Evolutionary conservation across 202 grass and related monocot species (phyloP), one percentile per base, ranked within the genome.

Genomic region (Cymbopogon flexuosus): DNA sequence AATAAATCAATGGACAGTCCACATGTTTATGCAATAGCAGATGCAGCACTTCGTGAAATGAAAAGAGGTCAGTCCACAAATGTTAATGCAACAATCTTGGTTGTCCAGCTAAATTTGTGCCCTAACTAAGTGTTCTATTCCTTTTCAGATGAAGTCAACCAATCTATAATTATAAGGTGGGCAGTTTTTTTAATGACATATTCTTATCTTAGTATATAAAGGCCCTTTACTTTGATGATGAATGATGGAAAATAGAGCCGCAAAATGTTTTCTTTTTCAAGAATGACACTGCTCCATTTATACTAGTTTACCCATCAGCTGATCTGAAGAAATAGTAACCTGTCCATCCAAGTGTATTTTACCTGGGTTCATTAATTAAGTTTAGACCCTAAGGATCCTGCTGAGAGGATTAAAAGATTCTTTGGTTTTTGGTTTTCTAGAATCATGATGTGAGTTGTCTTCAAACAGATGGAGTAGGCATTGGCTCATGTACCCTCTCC

Each of bases 81-180:
- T 68, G 47, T 68, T 75, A 65, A 84, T 88, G 51, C 79, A 86
- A 71, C 10, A 73, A 72, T 69, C 59, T 80, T 86, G 27, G 35
- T 66, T 85, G 63, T 71, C 66, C 22, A 24, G 72, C 62, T 76
- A 62, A 52, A 80, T 87, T 60, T 63, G 64, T 63, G 31, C 22
- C 22, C 64, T 88, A 84, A 87, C 56, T 62, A 77, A 14, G 24
- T 76, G 58, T 30, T 76, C 78, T 36, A 43, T 87, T 73, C 35
- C 79, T 86, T 81, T 93, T 72, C 95, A 97, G 95, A 97, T 84
- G 95, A 97, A 88, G 92, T 97, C 58, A 97, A 94, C 77, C 94
- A 97, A 62, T 97, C 95, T 62, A 94, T 97, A 73, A 94, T 97
- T 59, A 94, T 97, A 85, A 97, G 94, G 94, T 97, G 87, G 35